These are phyloP conservation scores for Pythium insidiosum DNA, from an alignment of 352 stramenopile genomes.

Conservation along the genomic window DNA sequence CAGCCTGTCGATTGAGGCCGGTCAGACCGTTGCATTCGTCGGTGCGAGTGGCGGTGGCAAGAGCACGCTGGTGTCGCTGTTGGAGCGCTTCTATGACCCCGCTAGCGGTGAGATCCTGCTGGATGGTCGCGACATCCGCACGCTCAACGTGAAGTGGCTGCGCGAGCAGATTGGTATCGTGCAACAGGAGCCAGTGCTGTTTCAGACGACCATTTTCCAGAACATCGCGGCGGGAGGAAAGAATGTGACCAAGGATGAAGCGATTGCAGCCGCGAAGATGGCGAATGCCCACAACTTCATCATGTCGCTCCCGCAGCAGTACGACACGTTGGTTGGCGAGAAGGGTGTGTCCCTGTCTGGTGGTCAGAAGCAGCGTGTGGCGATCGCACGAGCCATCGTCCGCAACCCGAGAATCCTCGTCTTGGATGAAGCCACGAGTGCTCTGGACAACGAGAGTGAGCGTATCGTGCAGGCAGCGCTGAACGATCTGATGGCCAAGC, in stretches of 20 bases:
- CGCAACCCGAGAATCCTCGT: slow-evolving; percentile 41
- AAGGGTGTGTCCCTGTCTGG: slow-evolving; percentile 80
- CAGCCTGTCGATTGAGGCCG: slow-evolving; percentile 41
- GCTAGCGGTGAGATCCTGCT: slow-evolving; percentile 45
- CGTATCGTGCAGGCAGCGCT: slow-evolving; percentile 33
- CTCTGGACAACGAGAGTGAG: slow-evolving; percentile 42
- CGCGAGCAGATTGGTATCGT: slow-evolving; percentile 25
- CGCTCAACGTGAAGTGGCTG: slow-evolving; percentile 43
- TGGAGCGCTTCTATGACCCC: slow-evolving; percentile 82
- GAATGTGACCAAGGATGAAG: slow-evolving; percentile 1
- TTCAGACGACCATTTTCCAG: slow-evolving; percentile 61
- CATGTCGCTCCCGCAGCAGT: slow-evolving; percentile 25
- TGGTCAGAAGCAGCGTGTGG: slow-evolving; percentile 38
- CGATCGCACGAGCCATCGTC: slow-evolving; percentile 43
- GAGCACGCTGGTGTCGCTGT: slow-evolving; percentile 18
- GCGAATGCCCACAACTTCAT: slow-evolving; percentile 20
- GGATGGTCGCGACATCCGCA: slow-evolving; percentile 47
- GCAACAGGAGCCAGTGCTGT: slow-evolving; percentile 72
- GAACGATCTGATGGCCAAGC: slow-evolving; percentile 19
- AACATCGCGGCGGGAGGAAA: slow-evolving; percentile 56
- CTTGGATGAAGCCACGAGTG: slow-evolving; percentile 52
- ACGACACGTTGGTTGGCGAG: slow-evolving; percentile 60
- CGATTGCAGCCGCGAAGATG: slow-evolving; percentile 5
- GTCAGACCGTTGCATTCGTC: slow-evolving; percentile 17
- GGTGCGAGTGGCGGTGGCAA: slow-evolving; percentile 8